A percentile compares a stretch with the other conserved stretches of the same genome.
Evolutionary conservation across 345 rosid genomes (phyloP).

Genomic region (Passiflora organensis): DNA sequence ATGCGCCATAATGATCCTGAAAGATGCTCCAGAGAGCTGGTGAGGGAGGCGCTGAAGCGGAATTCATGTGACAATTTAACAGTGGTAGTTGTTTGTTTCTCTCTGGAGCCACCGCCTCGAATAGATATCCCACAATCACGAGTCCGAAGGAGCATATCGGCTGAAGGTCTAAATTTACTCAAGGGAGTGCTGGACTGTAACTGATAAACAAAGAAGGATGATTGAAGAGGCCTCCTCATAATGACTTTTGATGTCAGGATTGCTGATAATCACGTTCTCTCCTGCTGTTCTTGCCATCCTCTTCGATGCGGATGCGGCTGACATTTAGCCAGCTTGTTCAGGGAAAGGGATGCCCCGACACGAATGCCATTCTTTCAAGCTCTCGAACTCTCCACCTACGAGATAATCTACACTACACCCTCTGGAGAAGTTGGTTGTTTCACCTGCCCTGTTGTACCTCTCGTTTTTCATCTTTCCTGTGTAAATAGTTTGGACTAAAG

Average conservation of each 20-base stretch:
- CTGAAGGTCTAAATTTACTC: conserved; percentile 78
- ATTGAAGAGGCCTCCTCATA: too few species aligned
- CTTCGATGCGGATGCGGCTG: conserved; percentile 7
- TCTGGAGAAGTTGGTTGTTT: conserved; percentile 21
- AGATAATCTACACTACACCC: conserved; percentile 28
- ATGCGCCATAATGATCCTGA: conserved; percentile 94
- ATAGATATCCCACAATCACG: conserved; percentile 62
- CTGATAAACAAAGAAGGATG: conserved; percentile 28
- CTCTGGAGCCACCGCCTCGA: conserved; percentile 74
- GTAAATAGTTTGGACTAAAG: conserved; percentile 24
- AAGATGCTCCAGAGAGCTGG: conserved; percentile 88
- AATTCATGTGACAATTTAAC: conserved; percentile 83
- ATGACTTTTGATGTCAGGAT: neutral
- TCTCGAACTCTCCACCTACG: conserved; percentile 15
- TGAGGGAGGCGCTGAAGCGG: conserved; percentile 76
- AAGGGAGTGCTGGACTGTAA: conserved; percentile 75
- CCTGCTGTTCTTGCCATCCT: conserved; percentile 6
- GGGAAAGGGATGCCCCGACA: conserved; percentile 10
- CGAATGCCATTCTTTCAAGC: conserved; percentile 26
- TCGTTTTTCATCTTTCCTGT: conserved; percentile 10
- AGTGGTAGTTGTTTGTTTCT: conserved; percentile 75
- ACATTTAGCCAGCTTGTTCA: conserved; percentile 5
- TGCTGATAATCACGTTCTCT: conserved; percentile 11
- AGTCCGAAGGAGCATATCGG: conserved; percentile 77
- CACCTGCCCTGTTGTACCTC: conserved; percentile 3